A percentile compares a stretch with the other conserved stretches of the same genome.
Conservation (phyloP, 2,329 filamentous ascomycete genomes). For the Aspergillus uvarum region DNA sequence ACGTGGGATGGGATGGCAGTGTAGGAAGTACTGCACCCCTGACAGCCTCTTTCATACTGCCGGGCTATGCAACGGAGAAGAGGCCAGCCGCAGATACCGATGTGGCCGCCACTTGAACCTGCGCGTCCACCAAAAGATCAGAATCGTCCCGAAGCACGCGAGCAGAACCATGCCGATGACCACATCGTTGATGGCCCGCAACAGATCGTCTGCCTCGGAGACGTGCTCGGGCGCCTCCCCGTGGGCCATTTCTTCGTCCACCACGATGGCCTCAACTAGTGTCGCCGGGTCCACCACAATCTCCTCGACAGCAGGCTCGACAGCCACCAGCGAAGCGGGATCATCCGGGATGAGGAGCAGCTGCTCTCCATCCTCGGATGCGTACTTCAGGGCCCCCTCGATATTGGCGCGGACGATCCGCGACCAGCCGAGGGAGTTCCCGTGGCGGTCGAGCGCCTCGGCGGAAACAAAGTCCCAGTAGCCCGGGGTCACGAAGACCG, state of each 20-base stretch:
- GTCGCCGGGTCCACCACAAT: neutral
- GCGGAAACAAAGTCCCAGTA: slow-evolving; percentile 27
- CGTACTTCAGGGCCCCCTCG: neutral
- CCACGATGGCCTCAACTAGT: neutral
- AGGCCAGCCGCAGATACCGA: neutral
- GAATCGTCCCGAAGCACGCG: neutral
- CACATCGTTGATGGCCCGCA: neutral
- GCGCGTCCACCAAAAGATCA: neutral
- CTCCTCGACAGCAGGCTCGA: neutral
- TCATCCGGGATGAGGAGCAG: neutral
- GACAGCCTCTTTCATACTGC: neutral
- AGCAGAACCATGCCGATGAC: neutral
- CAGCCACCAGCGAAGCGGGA: neutral
- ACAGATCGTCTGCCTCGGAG: neutral
- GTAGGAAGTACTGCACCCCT: no score
- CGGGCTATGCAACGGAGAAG: neutral
- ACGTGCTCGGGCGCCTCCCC: neutral
- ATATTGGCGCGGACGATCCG: neutral
- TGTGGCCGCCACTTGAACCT: neutral
- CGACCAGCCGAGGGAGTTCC: slow-evolving; percentile 18
- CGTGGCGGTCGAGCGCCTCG: slow-evolving; percentile 24
- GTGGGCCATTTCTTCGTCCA: neutral
- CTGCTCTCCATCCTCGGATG: neutral
- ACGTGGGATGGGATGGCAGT: no score
- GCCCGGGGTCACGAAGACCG: slow-evolving; percentile 25